Evolutionary conservation across 2,329 filamentous ascomycete genomes (phyloP), one percentile per base, ranked within the genome.

Genomic region (Aspergillus sp.): DNA sequence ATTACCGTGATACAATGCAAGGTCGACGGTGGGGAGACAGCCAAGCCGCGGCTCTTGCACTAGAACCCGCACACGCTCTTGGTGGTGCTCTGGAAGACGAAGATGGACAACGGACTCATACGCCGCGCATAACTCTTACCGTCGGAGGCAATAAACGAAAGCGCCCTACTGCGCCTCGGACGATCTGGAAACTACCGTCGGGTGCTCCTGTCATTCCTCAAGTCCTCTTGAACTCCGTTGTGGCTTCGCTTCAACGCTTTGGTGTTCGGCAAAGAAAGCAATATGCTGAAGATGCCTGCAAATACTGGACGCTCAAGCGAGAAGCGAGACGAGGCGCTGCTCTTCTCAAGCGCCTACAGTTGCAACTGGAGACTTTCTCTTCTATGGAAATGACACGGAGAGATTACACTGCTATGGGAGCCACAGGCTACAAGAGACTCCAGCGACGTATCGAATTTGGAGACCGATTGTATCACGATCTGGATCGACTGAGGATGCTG

Each of bases 271-370:
- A 95, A 71, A 86, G 92, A 52, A 96, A 96, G 70, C 93, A 97
- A 60, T 99, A 91, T 72, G 88, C 96, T 2, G 89, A 91, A 57
- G 93, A 97, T 73, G 90, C 90, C 2, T 98, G 93, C 77, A 92
- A 91, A 66, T 99, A 98, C 76, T 99, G 95, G 95, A 98, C 95
- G 0, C 76, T 99, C 62, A 99, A 99, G 78, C 86, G 95, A 56
- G 95, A 99, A 74, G 90, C 93, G 61, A 87, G 95, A 34, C 85
- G 95, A 58, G 95, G 95, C 47, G 95, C 95, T 30, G 91, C 95
- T 4, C 81, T 99, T 55, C 83, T 99, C 59, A 98, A 98, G 77
- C 87, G 95, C 37, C 82, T 99, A 19, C 95, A 99, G 73, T 79
- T 98, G 57, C 93, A 97, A 73, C 89, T 97, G 83, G 93, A 98